phyloP scores from a whole-genome alignment of 108 stramenopile genomes.

The Asterionellopsis glacialis region DNA sequence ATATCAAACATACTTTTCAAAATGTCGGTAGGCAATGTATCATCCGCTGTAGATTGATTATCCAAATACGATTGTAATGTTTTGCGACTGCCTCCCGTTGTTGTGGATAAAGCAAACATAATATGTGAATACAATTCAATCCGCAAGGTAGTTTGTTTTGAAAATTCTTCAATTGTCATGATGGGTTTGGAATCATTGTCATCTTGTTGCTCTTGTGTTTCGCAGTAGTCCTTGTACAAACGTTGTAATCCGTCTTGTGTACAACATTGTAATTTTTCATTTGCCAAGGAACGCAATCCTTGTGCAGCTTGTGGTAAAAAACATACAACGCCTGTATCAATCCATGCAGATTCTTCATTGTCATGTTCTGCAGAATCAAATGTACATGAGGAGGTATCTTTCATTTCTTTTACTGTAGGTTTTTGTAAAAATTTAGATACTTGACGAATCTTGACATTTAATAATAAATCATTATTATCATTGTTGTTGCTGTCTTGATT shows the following conservation, averaged over 20 bases:
- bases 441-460: background rate
- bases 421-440: conserved; percentile 53
- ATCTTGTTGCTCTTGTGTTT: conserved; percentile 6
- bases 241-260: conserved; percentile 11
- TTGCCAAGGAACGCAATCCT: conserved; percentile 31
- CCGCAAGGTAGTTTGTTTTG: conserved; percentile 25
- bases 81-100: background rate
- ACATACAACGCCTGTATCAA: conserved; percentile 72
- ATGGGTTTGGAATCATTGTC: background rate
- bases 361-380: conserved; percentile 20
- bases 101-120: conserved; percentile 30
- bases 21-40: conserved; percentile 1
- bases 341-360: conserved; percentile 48
- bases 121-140: conserved; percentile 60
- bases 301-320: conserved; percentile 56
- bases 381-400: conserved; percentile 5
- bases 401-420: conserved; percentile 47
- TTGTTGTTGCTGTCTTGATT: background rate
- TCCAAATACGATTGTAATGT: background rate
- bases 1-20: conserved; percentile 13
- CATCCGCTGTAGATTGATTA: background rate
- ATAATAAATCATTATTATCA: background rate
- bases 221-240: background rate
- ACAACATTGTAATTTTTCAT: conserved; percentile 30
- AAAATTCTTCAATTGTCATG: conserved; percentile 21